phyloP scores from a whole-genome alignment of 108 stramenopile species.

The Skeletonema menzelii region DNA sequence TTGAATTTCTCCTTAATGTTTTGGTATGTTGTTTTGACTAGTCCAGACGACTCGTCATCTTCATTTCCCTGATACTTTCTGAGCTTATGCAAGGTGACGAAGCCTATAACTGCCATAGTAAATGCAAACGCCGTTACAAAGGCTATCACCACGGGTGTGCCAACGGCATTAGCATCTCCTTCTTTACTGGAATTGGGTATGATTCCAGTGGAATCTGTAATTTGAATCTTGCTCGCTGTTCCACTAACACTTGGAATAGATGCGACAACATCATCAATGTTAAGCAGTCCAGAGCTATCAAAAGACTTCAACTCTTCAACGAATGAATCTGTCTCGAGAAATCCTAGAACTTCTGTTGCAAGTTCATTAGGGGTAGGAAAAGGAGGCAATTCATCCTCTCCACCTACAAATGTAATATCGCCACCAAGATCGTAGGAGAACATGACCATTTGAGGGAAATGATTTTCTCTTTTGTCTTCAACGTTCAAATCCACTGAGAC shows the following conservation, averaged over 20 bases:
- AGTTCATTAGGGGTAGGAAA: not conserved
- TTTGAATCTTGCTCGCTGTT: not conserved
- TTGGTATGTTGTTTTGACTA: not conserved
- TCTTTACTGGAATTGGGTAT: not conserved
- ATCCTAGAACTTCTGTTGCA: not conserved
- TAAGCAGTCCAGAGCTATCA: not conserved
- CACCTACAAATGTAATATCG: not conserved
- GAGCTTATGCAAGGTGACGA: not conserved
- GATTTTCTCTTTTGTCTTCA: not conserved
- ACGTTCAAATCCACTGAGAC: not conserved
- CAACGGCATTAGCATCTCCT: not conserved
- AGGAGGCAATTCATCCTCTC: not conserved
- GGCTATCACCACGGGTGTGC: not conserved
- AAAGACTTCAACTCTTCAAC: not conserved
- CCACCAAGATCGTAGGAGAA: not conserved
- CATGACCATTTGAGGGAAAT: not conserved
- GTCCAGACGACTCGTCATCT: not conserved
- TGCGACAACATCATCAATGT: not conserved
- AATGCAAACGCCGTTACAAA: not conserved
- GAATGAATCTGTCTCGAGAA: not conserved
- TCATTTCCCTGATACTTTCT: not conserved
- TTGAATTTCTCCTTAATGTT: not conserved
- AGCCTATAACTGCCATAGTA: not conserved
- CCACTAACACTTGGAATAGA: not conserved
- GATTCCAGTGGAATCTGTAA: not conserved